A percentile compares a stretch with the other conserved stretches of the same genome.
phyloP scores from a whole-genome alignment of 495 filamentous ascomycete genomes.

The Rostrohypoxylon terebratum region DNA sequence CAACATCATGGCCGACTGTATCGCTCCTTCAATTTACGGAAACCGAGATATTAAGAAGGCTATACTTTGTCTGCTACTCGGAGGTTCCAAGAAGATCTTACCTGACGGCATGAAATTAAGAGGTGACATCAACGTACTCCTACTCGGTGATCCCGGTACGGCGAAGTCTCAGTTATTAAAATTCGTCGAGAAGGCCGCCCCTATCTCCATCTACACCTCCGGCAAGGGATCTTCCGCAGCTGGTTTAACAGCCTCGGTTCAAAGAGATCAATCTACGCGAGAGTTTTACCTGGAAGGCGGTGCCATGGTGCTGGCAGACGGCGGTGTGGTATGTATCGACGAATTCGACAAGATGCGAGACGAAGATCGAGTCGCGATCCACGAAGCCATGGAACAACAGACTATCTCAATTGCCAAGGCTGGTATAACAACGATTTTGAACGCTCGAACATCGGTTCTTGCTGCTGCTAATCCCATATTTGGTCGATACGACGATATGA shows the following conservation, averaged over 20 bases:
- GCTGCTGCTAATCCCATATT: slow-evolving; percentile 98
- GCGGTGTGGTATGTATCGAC: slow-evolving; percentile 98
- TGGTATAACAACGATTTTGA: slow-evolving; percentile 98
- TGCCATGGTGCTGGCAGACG: slow-evolving; percentile 98
- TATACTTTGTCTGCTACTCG: slow-evolving; percentile 94
- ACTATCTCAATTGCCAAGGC: slow-evolving; percentile 99
- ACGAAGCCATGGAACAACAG: slow-evolving; percentile 99
- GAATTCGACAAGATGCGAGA: slow-evolving; percentile 99
- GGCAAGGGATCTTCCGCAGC: slow-evolving; percentile 98
- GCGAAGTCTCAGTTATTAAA: slow-evolving; percentile 98
- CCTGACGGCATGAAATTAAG: slow-evolving; percentile 98
- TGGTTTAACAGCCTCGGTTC: slow-evolving; percentile 97
- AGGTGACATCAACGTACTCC: slow-evolving; percentile 97
- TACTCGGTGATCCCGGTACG: slow-evolving; percentile 97
- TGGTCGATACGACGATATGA: slow-evolving; percentile 97
- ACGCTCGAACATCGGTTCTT: slow-evolving; percentile 93
- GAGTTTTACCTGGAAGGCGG: slow-evolving; percentile 99
- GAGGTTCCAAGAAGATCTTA: slow-evolving; percentile 97
- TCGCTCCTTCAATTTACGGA: slow-evolving; percentile 97
- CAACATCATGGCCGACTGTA: slow-evolving; percentile 87
- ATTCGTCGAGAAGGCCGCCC: slow-evolving; percentile 96
- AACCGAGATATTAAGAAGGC: slow-evolving; percentile 98
- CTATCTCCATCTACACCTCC: slow-evolving; percentile 98
- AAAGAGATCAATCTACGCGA: slow-evolving; percentile 88
- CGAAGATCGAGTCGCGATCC: slow-evolving; percentile 97